phyloP scores from a whole-genome alignment of 495 filamentous ascomycete genomes.

The Podospora pseudopauciseta region DNA sequence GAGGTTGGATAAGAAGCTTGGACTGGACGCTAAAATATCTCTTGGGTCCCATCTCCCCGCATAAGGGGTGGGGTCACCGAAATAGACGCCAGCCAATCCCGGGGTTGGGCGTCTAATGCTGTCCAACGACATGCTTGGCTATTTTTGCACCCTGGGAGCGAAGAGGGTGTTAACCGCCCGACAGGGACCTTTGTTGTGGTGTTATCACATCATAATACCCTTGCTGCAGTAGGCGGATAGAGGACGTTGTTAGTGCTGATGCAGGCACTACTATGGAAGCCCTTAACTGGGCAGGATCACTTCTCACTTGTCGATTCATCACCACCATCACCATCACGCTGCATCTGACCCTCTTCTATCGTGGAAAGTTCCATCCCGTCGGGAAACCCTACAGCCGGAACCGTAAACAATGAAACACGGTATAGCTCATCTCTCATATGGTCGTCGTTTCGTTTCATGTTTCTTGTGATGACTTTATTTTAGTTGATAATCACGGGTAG shows the following conservation, averaged over 20 bases:
- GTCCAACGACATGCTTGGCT: background rate
- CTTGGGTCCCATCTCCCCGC: background rate
- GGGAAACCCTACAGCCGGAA: background rate
- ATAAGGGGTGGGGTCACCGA: background rate
- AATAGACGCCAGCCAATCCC: background rate
- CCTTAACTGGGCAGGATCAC: background rate
- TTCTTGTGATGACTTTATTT: constrained; percentile 7
- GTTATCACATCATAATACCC: background rate
- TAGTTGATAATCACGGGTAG: background rate
- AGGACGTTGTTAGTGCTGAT: background rate
- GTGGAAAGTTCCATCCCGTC: background rate
- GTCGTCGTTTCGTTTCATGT: background rate
- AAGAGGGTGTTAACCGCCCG: background rate
- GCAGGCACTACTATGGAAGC: background rate
- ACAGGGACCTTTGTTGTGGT: background rate
- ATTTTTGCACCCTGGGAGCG: background rate
- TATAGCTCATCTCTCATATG: background rate
- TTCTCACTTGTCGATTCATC: background rate
- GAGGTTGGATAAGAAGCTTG: background rate
- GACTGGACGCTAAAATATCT: background rate
- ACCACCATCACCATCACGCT: background rate
- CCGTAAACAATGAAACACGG: background rate
- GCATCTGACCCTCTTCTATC: background rate
- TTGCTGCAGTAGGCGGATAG: background rate
- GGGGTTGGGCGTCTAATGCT: background rate